A percentile compares a stretch with the other conserved stretches of the same genome.
Evolutionary conservation across 2,329 filamentous ascomycete species (phyloP).

Genomic region (Aspergillus tanneri): DNA sequence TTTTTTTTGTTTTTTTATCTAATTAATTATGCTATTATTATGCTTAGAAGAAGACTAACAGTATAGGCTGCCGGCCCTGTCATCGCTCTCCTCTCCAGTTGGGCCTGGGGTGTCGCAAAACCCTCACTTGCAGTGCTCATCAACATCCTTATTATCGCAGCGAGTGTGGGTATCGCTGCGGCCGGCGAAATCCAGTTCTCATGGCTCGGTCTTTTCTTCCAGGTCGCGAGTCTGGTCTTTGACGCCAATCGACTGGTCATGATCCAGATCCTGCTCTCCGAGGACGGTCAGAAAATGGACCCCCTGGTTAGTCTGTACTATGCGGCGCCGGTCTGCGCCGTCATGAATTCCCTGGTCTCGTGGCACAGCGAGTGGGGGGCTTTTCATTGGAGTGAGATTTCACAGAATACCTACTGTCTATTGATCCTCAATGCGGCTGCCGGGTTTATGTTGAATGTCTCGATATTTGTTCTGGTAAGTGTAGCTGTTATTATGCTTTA

Average conservation of each 20-base stretch:
- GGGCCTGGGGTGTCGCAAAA: conserved; percentile 74
- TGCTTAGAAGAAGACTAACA: neutral
- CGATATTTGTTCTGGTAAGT: conserved; percentile 76
- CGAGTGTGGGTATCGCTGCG: conserved; percentile 88
- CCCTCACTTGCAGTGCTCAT: conserved; percentile 78
- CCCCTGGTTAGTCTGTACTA: conserved; percentile 85
- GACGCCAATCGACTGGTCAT: conserved; percentile 77
- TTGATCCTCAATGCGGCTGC: too few species aligned
- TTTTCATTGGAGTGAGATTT: conserved; percentile 33
- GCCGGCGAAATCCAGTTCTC: conserved; percentile 89
- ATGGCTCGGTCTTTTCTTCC: conserved; percentile 59
- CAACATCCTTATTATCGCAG: conserved; percentile 87
- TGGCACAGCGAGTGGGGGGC: conserved; percentile 62
- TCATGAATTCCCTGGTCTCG: conserved; percentile 70
- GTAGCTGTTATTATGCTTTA: neutral
- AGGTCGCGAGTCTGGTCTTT: conserved; percentile 69
- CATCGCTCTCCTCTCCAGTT: conserved; percentile 80
- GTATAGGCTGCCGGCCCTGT: conserved; percentile 87
- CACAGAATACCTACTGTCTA: conserved; percentile 7
- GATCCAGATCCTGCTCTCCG: conserved; percentile 74
- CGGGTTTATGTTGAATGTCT: conserved; percentile 76
- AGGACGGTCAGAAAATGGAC: conserved; percentile 76
- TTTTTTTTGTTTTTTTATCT: conserved; percentile 29
- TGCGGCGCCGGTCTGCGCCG: conserved; percentile 75
- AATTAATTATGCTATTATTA: neutral